Conservation (phyloP, 106 monocot genomes). For the Acanthochlamys bracteata region DNA sequence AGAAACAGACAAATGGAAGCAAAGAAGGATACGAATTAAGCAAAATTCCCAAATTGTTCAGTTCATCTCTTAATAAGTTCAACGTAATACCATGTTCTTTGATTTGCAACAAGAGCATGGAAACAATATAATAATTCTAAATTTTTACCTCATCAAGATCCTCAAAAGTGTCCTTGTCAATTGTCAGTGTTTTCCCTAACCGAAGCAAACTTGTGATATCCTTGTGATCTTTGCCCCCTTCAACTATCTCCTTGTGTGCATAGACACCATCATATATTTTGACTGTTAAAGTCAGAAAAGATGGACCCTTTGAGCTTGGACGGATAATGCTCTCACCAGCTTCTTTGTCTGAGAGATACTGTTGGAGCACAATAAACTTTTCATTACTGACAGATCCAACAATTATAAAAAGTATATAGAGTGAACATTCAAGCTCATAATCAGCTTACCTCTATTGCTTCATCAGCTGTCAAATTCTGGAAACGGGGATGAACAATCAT, state of each 20-base stretch:
- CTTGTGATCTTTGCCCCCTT: constrained; percentile 88
- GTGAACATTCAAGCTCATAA: neutral
- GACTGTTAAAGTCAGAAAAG: constrained; percentile 79
- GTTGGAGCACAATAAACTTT: constrained; percentile 7
- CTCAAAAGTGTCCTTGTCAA: constrained; percentile 84
- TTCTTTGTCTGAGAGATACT: constrained; percentile 92
- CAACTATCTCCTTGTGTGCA: constrained; percentile 91
- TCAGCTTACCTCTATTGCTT: constrained; percentile 73
- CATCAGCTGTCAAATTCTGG: constrained; percentile 79
- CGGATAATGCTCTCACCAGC: constrained; percentile 85
- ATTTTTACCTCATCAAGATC: constrained; percentile 98
- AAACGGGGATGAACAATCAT: constrained; percentile 98
- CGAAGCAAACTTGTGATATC: constrained; percentile 97
- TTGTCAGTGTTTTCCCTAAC: constrained; percentile 80
- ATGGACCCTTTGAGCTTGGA: constrained; percentile 87
- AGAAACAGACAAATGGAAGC: no score
- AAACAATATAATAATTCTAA: neutral
- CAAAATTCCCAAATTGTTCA: no score
- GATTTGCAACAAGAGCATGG: no score
- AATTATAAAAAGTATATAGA: neutral
- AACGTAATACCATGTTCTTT: no score
- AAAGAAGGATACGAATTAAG: no score
- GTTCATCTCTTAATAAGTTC: no score
- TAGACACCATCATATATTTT: constrained; percentile 90
- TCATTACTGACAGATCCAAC: neutral